Conservation (phyloP, 495 filamentous ascomycete species). For the Sordaria brevicollis region DNA sequence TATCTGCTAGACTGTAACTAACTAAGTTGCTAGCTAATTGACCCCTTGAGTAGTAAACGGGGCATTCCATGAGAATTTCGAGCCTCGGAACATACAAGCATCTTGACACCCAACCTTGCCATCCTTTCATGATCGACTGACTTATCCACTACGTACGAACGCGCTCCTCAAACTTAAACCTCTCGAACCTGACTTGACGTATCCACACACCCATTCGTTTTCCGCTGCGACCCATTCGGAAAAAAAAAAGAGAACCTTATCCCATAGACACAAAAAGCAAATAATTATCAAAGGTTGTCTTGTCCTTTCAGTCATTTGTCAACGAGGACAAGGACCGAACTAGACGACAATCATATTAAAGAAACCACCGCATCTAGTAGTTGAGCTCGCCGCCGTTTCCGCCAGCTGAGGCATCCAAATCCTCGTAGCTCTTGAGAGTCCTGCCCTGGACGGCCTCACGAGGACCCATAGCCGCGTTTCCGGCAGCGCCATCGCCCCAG, state of each 20-base stretch:
- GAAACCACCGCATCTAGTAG: constrained; percentile 30
- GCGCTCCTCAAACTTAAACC: background rate
- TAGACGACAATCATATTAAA: background rate
- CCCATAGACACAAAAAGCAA: background rate
- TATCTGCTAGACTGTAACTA: background rate
- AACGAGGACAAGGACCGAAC: background rate
- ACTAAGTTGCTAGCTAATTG: background rate
- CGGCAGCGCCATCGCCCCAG: constrained; percentile 54
- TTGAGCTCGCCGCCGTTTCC: constrained; percentile 52
- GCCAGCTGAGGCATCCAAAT: constrained; percentile 69
- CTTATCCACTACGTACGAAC: background rate
- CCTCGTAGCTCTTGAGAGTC: constrained; percentile 91
- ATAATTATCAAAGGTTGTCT: background rate
- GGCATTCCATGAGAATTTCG: background rate
- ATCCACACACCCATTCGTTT: background rate
- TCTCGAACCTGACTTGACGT: background rate
- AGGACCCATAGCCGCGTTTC: constrained; percentile 62
- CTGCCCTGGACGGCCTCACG: constrained; percentile 81
- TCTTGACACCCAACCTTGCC: background rate
- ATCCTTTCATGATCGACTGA: background rate
- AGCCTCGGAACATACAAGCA: background rate
- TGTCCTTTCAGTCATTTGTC: background rate
- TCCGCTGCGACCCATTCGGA: background rate
- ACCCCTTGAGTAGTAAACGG: background rate
- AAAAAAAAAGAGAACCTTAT: background rate